Conservation (phyloP, 345 rosid species). For the Aquilaria sinensis region DNA sequence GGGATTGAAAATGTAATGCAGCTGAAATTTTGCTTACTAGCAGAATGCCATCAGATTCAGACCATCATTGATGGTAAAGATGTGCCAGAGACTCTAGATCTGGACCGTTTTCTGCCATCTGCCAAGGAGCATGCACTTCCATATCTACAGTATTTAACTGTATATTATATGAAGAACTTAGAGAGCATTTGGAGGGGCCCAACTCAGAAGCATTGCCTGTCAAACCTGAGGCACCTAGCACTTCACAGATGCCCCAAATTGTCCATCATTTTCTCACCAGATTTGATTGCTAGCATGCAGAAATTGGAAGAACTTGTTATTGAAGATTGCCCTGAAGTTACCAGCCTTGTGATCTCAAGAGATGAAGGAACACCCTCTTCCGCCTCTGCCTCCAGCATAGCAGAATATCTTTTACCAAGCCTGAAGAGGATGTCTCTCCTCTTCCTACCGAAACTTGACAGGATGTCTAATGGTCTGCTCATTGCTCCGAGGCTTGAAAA, state of each 20-base stretch:
- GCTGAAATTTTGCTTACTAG: constrained; percentile 17
- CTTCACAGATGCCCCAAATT: neutral
- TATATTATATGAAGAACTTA: constrained; percentile 10
- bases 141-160: constrained; percentile 9
- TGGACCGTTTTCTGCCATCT: neutral
- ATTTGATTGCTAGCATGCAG: neutral
- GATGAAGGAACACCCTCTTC: neutral
- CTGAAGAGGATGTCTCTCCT: constrained; percentile 4
- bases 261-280: constrained; percentile 3
- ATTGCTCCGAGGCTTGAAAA: constrained; percentile 3
- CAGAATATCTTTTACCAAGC: neutral
- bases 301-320: constrained; percentile 8
- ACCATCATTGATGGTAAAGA: constrained; percentile 8
- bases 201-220: neutral
- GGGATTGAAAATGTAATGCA: neutral
- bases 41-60: constrained; percentile 17
- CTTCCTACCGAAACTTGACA: constrained; percentile 7
- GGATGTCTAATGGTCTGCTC: neutral
- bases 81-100: too few species aligned
- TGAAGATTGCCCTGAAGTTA: constrained; percentile 4
- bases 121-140: neutral
- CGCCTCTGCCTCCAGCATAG: neutral
- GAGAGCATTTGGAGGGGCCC: constrained; percentile 10
- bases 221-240: constrained; percentile 13
- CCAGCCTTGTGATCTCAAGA: neutral